phyloP scores from a whole-genome alignment of 192 early-diverging fungal genomes.

The Globomyces pollinis-pini region DNA sequence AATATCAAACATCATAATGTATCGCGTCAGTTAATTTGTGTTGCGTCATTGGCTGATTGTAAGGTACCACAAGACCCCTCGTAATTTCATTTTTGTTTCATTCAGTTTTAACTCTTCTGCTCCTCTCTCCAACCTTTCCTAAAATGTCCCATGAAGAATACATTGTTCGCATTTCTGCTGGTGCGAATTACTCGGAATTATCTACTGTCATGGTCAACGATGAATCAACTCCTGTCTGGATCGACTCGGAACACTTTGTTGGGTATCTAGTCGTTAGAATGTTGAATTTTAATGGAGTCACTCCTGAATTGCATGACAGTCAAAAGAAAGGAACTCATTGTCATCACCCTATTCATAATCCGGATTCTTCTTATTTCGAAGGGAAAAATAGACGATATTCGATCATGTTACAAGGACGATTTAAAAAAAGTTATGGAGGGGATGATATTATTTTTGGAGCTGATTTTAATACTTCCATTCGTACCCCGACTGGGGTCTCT shows the following conservation, averaged over 20 bases:
- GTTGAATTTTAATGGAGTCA: conserved; percentile 26
- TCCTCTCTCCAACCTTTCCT: no score
- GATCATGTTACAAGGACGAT: conserved; percentile 33
- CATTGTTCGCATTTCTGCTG: conserved; percentile 22
- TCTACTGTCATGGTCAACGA: conserved; percentile 25
- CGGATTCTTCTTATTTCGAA: conserved; percentile 28
- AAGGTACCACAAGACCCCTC: no score
- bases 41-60: no score
- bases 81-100: no score
- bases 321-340: no score
- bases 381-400: conserved; percentile 33
- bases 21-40: no score
- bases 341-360: conserved; percentile 17
- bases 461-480: conserved; percentile 20
- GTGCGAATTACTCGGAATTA: conserved; percentile 19
- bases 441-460: conserved; percentile 34
- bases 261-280: conserved; percentile 31
- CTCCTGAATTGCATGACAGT: conserved; percentile 11
- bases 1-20: no score
- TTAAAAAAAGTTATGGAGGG: conserved; percentile 25
- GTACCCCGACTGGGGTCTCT: conserved; percentile 17
- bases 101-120: no score
- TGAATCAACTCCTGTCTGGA: conserved; percentile 25
- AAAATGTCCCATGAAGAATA: conserved; percentile 23
- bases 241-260: conserved; percentile 24